Percentiles rank a stretch among this genome's conserved stretches.
These are phyloP conservation scores for Thelonectria discophora DNA, from an alignment of 2,329 filamentous ascomycete genomes.

Conservation along the genomic window DNA sequence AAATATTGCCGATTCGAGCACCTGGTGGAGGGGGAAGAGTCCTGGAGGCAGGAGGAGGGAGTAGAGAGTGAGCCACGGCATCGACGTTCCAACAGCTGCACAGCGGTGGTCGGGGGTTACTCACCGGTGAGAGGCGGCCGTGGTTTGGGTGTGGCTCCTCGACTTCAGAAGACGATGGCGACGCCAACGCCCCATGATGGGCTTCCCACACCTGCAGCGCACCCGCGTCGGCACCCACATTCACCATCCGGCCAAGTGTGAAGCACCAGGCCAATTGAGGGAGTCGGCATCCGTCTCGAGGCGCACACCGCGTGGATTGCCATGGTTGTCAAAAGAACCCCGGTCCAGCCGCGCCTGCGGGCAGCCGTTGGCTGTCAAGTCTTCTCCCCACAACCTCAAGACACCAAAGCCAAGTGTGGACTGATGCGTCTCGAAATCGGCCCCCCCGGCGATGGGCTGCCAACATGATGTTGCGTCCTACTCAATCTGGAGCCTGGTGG, in stretches of 20 bases:
- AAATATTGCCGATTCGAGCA: conserved; percentile 21
- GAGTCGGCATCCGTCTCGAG: conserved; percentile 27
- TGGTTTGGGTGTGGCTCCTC: conserved; percentile 32
- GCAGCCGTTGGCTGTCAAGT: conserved; percentile 10
- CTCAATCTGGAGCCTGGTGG: conserved; percentile 39
- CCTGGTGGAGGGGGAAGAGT: conserved; percentile 23
- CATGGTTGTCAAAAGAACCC: conserved; percentile 25
- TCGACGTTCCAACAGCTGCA: conserved; percentile 16
- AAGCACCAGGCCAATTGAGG: conserved; percentile 29
- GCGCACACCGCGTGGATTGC: conserved; percentile 31
- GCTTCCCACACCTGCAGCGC: conserved; percentile 27
- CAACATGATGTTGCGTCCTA: conserved; percentile 40
- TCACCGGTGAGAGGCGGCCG: conserved; percentile 16
- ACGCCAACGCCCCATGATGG: conserved; percentile 33
- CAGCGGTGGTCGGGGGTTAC: conserved; percentile 20
- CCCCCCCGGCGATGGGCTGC: conserved; percentile 26
- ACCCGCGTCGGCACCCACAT: conserved; percentile 17
- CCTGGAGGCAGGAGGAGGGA: conserved; percentile 20
- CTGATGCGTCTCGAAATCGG: conserved; percentile 42
- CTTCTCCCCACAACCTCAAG: conserved; percentile 30
- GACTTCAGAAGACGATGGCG: conserved; percentile 36
- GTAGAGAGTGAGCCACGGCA: conserved; percentile 10
- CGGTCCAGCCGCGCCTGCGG: conserved; percentile 32
- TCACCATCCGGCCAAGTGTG: conserved; percentile 21
- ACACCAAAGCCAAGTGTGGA: conserved; percentile 33